Percentiles rank a stretch among this genome's conserved stretches.
Conservation (phyloP, 495 filamentous ascomycete genomes). For the Neohortaea acidophila region DNA sequence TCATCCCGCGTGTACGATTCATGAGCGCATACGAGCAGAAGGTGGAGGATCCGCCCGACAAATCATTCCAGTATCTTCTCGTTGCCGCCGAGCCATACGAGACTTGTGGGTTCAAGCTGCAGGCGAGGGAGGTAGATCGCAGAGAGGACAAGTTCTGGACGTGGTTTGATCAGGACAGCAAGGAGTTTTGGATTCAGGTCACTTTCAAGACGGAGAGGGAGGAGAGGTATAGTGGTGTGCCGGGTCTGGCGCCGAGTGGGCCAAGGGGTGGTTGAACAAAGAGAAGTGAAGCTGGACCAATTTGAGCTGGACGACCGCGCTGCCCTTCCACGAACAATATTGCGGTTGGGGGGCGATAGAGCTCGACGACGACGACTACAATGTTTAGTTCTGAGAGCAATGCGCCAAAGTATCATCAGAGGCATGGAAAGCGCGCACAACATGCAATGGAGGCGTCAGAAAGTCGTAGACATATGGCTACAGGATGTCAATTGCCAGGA, state of each 20-base stretch:
- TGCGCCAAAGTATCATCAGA: no score
- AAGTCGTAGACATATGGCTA: no score
- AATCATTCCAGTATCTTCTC: slow-evolving; percentile 83
- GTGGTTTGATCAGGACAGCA: slow-evolving; percentile 90
- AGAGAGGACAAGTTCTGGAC: slow-evolving; percentile 75
- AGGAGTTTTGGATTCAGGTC: slow-evolving; percentile 98
- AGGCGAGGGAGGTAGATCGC: slow-evolving; percentile 85
- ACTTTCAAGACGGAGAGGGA: slow-evolving; percentile 98
- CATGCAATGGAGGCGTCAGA: no score
- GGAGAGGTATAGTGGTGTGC: slow-evolving; percentile 86
- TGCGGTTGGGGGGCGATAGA: no score
- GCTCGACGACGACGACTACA: no score
- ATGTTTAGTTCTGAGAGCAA: no score
- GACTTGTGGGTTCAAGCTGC: slow-evolving; percentile 90
- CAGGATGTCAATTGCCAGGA: no score
- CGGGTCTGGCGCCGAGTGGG: slow-evolving; percentile 57
- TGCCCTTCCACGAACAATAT: no score
- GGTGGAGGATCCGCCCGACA: slow-evolving; percentile 87
- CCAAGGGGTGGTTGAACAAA: no score
- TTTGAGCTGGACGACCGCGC: no score
- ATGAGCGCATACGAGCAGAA: slow-evolving; percentile 97
- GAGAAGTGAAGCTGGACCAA: no score
- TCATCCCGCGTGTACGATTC: slow-evolving; percentile 72
- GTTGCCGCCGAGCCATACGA: slow-evolving; percentile 97
- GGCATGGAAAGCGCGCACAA: no score